Evolutionary conservation across 73 alveolate species (phyloP), one percentile per base, ranked within the genome.

Genomic region (Stentor roeselii): DNA sequence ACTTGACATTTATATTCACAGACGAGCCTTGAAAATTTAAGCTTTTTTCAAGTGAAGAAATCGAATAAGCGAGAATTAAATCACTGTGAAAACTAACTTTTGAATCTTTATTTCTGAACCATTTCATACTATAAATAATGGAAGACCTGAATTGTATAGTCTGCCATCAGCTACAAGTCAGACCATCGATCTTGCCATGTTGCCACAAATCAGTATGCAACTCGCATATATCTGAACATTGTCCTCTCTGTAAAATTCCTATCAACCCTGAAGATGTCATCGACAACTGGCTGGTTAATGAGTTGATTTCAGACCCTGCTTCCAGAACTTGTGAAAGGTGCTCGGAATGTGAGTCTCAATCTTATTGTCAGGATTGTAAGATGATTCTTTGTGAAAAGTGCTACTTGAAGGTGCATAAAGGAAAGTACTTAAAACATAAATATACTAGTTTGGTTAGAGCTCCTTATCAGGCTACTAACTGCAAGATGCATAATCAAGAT

Each of bases 281-380:
- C 21, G 27, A 67, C 34, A 67, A 67, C 2, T 67, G 80, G 42
- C n/a, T 67, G 21, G 15, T 67, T 15, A 36, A 27, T n/a, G 37
- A 36, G 21, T 67, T 67, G 80, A 27, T 0, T 21, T n/a, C 21
- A 67, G 34, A n/a, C 34, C 34, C 42, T 1, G 80, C 21, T 67
- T 27, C 80, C 34, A 27, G 21, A 1, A n/a, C n/a, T 67, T 67
- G 80, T 67, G 80, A 67, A 67, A n/a, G 80, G 34, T 67, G 80
- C 80, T 14, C 37, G 11, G 37, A 21, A 67, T 27, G 41, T 21
- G 41, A 21, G 21, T 21, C 80, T 27, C 21, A n/a, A n/a, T 21
- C 41, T 30, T 21, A 32, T 32, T 67, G 80, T 67, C 41, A 67
- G 34, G 37, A 21, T 27, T 67, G 80, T 32, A 67, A 67, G 34